Base-by-base conservation (phyloP, 2,329 filamentous ascomycete genomes). In the Diaporthe aspalathi region DNA sequence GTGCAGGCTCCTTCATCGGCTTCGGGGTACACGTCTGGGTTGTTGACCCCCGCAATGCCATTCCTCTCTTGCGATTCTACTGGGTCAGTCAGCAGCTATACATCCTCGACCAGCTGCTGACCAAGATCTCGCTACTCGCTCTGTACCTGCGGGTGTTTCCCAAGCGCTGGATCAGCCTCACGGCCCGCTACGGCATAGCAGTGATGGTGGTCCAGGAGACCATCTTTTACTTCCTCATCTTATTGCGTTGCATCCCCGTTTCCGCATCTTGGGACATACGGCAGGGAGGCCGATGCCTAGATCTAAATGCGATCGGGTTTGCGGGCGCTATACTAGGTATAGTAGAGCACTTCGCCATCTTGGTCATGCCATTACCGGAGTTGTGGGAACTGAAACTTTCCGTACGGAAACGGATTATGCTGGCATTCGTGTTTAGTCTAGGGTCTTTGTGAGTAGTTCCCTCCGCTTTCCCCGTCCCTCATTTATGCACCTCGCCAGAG, bases 11-110 rank as follows among this genome's bases (percentile, higher is more conserved):
- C 9, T 65, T 24, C 9, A 43, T 65, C 47, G 68, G 68, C 11
- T 67, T 70, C 40, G 68, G 68, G 20, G 49, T 43, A 24, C 68
- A 70, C 29, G 60, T 67, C n/a, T 70, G 68, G 68, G 57, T 56
- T 5, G 62, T 70, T 22, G 49, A 70, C 20, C 68, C 68, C 29
- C 45, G 50, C 20, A 56, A 67, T 43, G 68, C 68, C 24, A 70
- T 70, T 22, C 60, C 68, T 40, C 40, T 66, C 16, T 47, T 66
- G 5, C 68, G 54, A 40, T 40, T 70, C 1, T 70, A 67, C 22
- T 70, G 62, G 60, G n/a, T 70, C 49, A 67, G 60, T 14, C 62
- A 66, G 53, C 49, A 56, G 60, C 49, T 70, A 12, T 70, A 70
- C 68, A 35, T 60, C 40, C 49, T 70, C 40, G 60, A 47, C 5